Percentiles rank a stretch among this genome's conserved stretches.
phyloP scores from a whole-genome alignment of 2,329 filamentous ascomycete genomes.

The Penicillium sp. region DNA sequence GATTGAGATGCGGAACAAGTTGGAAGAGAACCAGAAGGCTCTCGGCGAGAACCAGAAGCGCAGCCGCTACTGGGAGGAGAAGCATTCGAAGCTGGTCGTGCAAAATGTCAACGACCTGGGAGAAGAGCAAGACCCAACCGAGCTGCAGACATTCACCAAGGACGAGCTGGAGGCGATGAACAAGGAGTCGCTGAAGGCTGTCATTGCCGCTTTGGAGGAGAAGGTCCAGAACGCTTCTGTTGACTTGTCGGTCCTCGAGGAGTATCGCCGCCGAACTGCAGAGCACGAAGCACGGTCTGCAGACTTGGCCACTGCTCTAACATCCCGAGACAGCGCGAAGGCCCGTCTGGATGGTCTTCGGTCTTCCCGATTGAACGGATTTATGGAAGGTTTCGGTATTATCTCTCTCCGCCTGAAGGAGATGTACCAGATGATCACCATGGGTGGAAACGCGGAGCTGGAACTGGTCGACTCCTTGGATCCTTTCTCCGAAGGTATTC shows the following conservation, averaged over 20 bases:
- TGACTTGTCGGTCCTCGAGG: slow-evolving; percentile 81
- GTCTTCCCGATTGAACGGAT: slow-evolving; percentile 84
- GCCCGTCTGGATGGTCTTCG: slow-evolving; percentile 89
- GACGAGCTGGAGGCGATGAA: slow-evolving; percentile 65
- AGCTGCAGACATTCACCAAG: slow-evolving; percentile 74
- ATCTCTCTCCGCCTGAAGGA: slow-evolving; percentile 96
- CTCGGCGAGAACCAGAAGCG: slow-evolving; percentile 82
- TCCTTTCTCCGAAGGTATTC: slow-evolving; percentile 92
- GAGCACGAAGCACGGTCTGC: slow-evolving; percentile 79
- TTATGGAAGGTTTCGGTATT: slow-evolving; percentile 95
- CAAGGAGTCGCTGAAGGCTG: slow-evolving; percentile 61
- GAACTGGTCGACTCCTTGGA: slow-evolving; percentile 95
- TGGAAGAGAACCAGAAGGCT: slow-evolving; percentile 92
- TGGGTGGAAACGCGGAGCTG: slow-evolving; percentile 96
- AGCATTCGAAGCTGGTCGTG: slow-evolving; percentile 76
- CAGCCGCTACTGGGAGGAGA: slow-evolving; percentile 82
- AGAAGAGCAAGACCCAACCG: slow-evolving; percentile 49
- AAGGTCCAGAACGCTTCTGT: slow-evolving; percentile 82
- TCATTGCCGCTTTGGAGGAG: slow-evolving; percentile 66
- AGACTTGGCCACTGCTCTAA: slow-evolving; percentile 76
- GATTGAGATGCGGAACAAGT: slow-evolving; percentile 97
- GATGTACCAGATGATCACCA: slow-evolving; percentile 99
- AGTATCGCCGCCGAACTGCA: slow-evolving; percentile 82
- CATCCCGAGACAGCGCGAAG: slow-evolving; percentile 80
- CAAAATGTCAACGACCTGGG: slow-evolving; percentile 75